A percentile compares a stretch with the other conserved stretches of the same genome.
Conservation (phyloP, 225 moss, liverwort and hornwort genomes). For the Straminergon stramineum region DNA sequence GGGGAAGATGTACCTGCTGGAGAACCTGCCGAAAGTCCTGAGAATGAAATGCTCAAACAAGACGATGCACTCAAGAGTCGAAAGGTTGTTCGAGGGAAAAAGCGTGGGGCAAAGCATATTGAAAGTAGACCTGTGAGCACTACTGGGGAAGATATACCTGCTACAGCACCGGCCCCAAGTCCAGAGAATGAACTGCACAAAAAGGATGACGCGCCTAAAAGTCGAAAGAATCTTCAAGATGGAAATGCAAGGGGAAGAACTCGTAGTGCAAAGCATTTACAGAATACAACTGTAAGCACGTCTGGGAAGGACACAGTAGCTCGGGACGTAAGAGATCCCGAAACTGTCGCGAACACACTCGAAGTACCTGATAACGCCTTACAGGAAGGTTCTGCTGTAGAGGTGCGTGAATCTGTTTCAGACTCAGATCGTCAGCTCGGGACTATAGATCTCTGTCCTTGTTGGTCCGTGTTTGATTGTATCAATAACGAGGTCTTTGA, state of each 20-base stretch:
- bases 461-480: background rate
- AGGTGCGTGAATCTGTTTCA: slow-evolving; percentile 25
- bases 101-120: background rate
- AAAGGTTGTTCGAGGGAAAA: background rate
- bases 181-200: background rate
- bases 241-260: background rate
- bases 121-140: background rate
- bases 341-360: slow-evolving; percentile 1
- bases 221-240: background rate
- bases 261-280: slow-evolving; percentile 4
- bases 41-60: background rate
- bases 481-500: background rate
- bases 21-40: background rate
- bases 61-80: background rate
- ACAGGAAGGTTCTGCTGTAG: slow-evolving; percentile 32
- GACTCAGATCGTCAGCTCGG: background rate
- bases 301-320: slow-evolving; percentile 2
- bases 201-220: background rate
- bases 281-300: background rate
- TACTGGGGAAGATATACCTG: background rate
- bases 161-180: background rate
- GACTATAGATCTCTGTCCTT: background rate
- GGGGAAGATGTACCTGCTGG: background rate
- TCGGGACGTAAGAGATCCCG: background rate
- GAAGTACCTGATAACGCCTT: slow-evolving; percentile 1